Evolutionary conservation across 2,329 filamentous ascomycete genomes (phyloP).

Genomic region (Myriosclerotinia curreyana): DNA sequence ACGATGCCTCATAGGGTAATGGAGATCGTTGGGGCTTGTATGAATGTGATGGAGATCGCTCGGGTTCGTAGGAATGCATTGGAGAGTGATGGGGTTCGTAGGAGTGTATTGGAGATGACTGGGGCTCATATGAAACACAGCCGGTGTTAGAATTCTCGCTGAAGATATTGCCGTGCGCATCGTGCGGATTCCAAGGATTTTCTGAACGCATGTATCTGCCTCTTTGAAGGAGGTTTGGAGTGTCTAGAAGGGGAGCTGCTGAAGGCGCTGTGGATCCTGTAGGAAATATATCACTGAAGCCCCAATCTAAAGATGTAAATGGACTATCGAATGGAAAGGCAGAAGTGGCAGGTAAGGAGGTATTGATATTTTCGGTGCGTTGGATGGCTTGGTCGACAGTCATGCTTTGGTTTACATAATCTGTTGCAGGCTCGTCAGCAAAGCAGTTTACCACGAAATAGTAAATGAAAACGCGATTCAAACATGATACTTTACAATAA

Average conservation of each 20-base stretch:
- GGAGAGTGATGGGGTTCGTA: constrained; percentile 60
- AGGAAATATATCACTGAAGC: background rate
- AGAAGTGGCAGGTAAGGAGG: constrained; percentile 12
- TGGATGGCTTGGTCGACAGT: constrained; percentile 14
- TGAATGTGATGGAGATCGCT: constrained; percentile 61
- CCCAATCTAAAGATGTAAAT: constrained; percentile 7
- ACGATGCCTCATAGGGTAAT: constrained; percentile 50
- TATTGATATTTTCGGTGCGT: constrained; percentile 6
- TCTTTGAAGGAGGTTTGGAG: constrained; percentile 19
- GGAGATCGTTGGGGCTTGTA: constrained; percentile 66
- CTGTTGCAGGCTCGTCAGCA: constrained; percentile 18
- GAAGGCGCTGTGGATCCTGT: background rate
- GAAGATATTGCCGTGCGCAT: constrained; percentile 25
- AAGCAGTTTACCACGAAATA: background rate
- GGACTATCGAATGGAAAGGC: constrained; percentile 7
- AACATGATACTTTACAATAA: background rate
- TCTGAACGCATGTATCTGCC: constrained; percentile 18
- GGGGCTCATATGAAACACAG: constrained; percentile 51
- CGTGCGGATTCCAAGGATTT: constrained; percentile 32
- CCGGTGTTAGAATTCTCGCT: constrained; percentile 24
- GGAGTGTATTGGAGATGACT: constrained; percentile 56
- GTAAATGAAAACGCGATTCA: background rate
- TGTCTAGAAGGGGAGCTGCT: constrained; percentile 2
- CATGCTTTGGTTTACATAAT: constrained; percentile 18
- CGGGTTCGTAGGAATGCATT: constrained; percentile 63